These are phyloP conservation scores for Cucumis cinereus DNA, from an alignment of 306 rosid genomes.

Conservation along the genomic window DNA sequence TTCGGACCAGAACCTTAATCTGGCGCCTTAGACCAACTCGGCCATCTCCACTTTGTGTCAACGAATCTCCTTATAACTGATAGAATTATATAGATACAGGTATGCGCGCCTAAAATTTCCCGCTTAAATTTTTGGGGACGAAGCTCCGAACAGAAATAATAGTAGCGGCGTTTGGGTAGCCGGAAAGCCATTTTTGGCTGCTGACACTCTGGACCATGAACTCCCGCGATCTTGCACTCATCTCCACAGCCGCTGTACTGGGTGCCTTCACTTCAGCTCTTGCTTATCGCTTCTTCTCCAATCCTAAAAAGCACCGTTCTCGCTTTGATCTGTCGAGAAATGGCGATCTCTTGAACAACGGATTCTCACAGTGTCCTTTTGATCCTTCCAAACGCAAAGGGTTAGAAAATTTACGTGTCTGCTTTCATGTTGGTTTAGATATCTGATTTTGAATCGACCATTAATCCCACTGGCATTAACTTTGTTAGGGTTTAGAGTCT, in stretches of 20 bases:
- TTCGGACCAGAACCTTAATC: slow-evolving; percentile 2
- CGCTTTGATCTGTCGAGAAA: slow-evolving; percentile 14
- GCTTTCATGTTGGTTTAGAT: not conserved
- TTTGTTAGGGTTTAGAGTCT: slow-evolving; percentile 1
- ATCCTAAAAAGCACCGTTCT: slow-evolving; percentile 15
- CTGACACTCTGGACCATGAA: slow-evolving; percentile 32
- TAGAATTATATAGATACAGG: too few relatives aligned
- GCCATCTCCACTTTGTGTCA: slow-evolving; percentile 8
- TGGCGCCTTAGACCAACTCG: slow-evolving; percentile 8
- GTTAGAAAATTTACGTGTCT: slow-evolving; percentile 12
- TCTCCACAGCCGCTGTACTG: slow-evolving; percentile 47
- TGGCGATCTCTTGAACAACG: slow-evolving; percentile 21
- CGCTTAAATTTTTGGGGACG: slow-evolving; percentile 9
- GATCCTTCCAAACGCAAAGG: slow-evolving; percentile 73
- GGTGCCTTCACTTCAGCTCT: slow-evolving; percentile 61
- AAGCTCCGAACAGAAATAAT: not conserved
- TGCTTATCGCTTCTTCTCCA: slow-evolving; percentile 42
- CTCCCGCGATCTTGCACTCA: slow-evolving; percentile 38
- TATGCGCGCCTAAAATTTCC: slow-evolving; percentile 8
- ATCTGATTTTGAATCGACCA: not conserved
- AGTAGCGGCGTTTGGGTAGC: not conserved
- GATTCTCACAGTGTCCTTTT: slow-evolving; percentile 37
- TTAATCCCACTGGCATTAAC: not conserved
- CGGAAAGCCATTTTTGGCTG: not conserved
- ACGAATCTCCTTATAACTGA: too few relatives aligned